Percentiles rank a stretch among this genome's conserved stretches.
Conservation (phyloP, 2,329 filamentous ascomycete species). For the Ampelomyces quisqualis region DNA sequence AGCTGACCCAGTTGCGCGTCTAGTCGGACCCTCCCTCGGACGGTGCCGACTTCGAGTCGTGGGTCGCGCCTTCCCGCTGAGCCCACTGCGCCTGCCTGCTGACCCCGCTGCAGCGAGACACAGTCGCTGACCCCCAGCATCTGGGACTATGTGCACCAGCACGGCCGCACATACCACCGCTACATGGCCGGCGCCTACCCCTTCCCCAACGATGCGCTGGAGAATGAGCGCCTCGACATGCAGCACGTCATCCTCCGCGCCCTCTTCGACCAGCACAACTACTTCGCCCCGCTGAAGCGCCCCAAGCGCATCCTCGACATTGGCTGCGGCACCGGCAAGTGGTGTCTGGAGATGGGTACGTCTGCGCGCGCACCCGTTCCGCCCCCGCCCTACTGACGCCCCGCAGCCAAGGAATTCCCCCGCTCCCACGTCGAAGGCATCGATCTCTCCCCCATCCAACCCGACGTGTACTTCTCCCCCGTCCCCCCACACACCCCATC, state of each 20-base stretch:
- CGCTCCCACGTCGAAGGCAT: conserved; percentile 44
- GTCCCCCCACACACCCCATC: background rate
- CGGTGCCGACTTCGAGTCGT: conserved; percentile 38
- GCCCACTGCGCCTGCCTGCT: conserved; percentile 12
- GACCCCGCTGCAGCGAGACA: conserved; percentile 34
- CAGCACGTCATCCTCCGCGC: conserved; percentile 44
- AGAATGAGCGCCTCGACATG: conserved; percentile 43
- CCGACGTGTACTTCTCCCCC: conserved; percentile 30
- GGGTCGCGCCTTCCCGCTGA: conserved; percentile 12
- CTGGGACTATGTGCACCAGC: conserved; percentile 43
- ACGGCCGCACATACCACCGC: conserved; percentile 46
- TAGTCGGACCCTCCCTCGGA: conserved; percentile 39
- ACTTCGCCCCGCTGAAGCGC: conserved; percentile 41
- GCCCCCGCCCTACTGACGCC: conserved; percentile 19
- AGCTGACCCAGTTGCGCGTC: conserved; percentile 9
- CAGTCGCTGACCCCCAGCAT: conserved; percentile 45
- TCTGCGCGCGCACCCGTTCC: conserved; percentile 3
- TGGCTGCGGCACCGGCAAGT: conserved; percentile 47
- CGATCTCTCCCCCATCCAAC: conserved; percentile 46
- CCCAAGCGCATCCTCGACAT: conserved; percentile 46
- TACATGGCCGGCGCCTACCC: conserved; percentile 44
- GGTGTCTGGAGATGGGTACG: conserved; percentile 48
- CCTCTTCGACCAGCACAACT: conserved; percentile 37
- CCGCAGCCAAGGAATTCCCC: conserved; percentile 37
- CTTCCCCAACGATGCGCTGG: conserved; percentile 43